Percentiles rank a stretch among this genome's conserved stretches.
These are phyloP conservation scores for Orbilia javanica DNA, from an alignment of 2,329 filamentous ascomycete genomes.

Conservation along the genomic window DNA sequence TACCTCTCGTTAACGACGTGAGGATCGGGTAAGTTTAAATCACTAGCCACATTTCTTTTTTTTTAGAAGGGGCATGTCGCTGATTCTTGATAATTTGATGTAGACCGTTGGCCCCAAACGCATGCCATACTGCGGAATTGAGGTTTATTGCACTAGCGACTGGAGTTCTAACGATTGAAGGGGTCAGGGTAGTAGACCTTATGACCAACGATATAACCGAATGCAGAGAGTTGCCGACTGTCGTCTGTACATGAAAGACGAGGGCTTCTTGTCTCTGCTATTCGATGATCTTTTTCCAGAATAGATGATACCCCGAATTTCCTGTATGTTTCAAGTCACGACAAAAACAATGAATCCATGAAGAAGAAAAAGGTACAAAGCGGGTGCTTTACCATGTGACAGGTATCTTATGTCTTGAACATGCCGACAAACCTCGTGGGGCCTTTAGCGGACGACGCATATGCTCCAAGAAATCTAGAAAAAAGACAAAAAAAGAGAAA, in stretches of 20 bases:
- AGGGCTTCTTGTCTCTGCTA: not conserved
- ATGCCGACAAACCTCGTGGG: conserved; percentile 48
- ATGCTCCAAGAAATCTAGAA: conserved; percentile 1
- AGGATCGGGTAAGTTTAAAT: conserved; percentile 72
- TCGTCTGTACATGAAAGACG: conserved; percentile 67
- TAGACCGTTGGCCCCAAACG: conserved; percentile 75
- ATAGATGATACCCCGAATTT: conserved; percentile 22
- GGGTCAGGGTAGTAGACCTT: conserved; percentile 79
- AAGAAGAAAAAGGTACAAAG: conserved; percentile 9
- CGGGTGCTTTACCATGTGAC: conserved; percentile 32
- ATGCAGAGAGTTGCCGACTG: conserved; percentile 78
- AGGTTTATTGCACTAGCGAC: conserved; percentile 76
- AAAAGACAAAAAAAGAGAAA: not conserved
- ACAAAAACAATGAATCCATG: conserved; percentile 2
- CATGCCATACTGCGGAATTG: conserved; percentile 80
- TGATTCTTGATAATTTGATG: not conserved
- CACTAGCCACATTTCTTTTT: not conserved
- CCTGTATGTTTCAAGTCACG: conserved; percentile 18
- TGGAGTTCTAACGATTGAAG: conserved; percentile 78
- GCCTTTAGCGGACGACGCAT: not conserved
- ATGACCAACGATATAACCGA: conserved; percentile 81
- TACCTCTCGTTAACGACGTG: conserved; percentile 81
- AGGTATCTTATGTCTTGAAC: conserved; percentile 27
- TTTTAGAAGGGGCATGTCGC: not conserved
- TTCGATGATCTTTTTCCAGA: not conserved